A percentile compares a stretch with the other conserved stretches of the same genome.
These are phyloP conservation scores for Cucumis cinereus DNA, from an alignment of 306 rosid genomes.

Conservation along the genomic window DNA sequence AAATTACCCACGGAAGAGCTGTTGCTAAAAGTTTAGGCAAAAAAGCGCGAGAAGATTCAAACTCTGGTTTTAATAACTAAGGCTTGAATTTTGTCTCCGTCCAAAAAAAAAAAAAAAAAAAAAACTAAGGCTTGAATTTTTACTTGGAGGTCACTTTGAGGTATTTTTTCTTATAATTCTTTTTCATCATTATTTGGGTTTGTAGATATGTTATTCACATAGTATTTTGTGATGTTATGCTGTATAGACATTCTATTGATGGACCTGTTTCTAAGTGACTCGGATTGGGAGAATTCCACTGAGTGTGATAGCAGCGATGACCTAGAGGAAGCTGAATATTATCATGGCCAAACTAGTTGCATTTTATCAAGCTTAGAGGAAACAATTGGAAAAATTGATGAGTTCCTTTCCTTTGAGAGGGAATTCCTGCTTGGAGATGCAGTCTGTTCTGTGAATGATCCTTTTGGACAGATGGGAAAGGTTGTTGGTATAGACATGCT, in stretches of 20 bases:
- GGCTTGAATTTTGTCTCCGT: slow-evolving; percentile 5
- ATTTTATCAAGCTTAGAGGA: slow-evolving; percentile 82
- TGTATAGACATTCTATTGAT: slow-evolving; percentile 40
- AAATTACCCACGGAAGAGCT: neutral
- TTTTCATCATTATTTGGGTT: slow-evolving; percentile 5
- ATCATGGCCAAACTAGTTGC: slow-evolving; percentile 71
- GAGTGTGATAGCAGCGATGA: slow-evolving; percentile 69
- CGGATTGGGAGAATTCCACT: slow-evolving; percentile 74
- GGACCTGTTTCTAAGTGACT: slow-evolving; percentile 52
- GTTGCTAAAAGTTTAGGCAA: neutral
- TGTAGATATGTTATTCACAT: slow-evolving; percentile 4
- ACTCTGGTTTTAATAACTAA: neutral
- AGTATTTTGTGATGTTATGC: neutral
- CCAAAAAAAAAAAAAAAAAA: no score
- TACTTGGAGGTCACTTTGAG: neutral
- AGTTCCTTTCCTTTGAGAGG: slow-evolving; percentile 81
- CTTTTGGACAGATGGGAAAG: slow-evolving; percentile 87
- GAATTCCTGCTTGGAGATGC: slow-evolving; percentile 69
- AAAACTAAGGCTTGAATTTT: slow-evolving; percentile 2
- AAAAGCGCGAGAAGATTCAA: neutral
- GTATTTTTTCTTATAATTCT: slow-evolving; percentile 5
- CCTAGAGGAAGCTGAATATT: slow-evolving; percentile 61
- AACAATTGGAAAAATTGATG: slow-evolving; percentile 83
- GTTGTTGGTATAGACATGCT: slow-evolving; percentile 48
- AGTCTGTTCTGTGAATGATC: slow-evolving; percentile 46